Base-by-base conservation (phyloP, 2,329 filamentous ascomycete genomes). In the Apiospora rasikravindrae region DNA sequence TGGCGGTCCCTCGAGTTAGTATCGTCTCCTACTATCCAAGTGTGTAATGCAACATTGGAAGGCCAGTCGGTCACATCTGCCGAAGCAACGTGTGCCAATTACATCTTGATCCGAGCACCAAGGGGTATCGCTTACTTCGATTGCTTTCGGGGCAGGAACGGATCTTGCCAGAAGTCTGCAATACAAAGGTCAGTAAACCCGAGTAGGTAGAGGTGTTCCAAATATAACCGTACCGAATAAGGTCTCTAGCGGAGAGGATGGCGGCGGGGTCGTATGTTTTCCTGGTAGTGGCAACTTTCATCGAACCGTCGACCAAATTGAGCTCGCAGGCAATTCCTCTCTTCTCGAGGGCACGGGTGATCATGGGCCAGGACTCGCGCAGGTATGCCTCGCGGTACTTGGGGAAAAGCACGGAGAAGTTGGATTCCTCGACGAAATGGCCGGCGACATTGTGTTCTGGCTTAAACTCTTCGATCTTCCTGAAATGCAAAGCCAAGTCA, bases 351-450 rank as follows among this genome's bases (percentile, higher is more conserved):
- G 94, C 88, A 78, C 93, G 92, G 40, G 95, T 98, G 73, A 99
- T 90, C 66, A 97, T 88, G 3, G 96, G 94, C 96, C 96, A 99
- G 19, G 53, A 69, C 70, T 97, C 94, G 80, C 94, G 95, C 71
- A 99, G 86, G 80, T 98, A 98, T 69, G 94, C 89, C 87, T 99
- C 96, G 79, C 96, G 92, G 83, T 99, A 99, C 84, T 98, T 98
- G 22, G 71, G 70, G 53, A 73, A 73, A 5, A 73, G 66, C 1
- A 64, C 68, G 24, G 87, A 88, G 81, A 99, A 99, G 6, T 93
- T 95, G 1, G 94, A 98, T 85, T 98, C 96, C 83, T 99, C 96
- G 70, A 92, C 89, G 81, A 99, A 97, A 26, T 93, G 92, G 75
- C 96, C 96, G 71, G 90, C 94, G 44, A 86, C 84, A 83, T 98